A percentile compares a stretch with the other conserved stretches of the same genome.
phyloP scores from a whole-genome alignment of 768 basidiomycete genomes.

The Wakefieldia striispora region DNA sequence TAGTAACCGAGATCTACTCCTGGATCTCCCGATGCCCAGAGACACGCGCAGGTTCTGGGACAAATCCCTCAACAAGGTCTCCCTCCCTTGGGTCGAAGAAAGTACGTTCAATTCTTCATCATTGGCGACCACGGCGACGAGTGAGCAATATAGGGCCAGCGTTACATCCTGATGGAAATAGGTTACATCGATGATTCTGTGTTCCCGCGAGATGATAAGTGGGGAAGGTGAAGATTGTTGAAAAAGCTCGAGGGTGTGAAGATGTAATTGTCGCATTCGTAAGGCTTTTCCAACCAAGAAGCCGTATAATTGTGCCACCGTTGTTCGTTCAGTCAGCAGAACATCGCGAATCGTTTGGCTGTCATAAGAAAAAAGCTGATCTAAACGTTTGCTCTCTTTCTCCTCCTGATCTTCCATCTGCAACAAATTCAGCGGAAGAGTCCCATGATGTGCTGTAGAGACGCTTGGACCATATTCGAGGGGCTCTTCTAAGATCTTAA shows the following conservation, averaged over 20 bases:
- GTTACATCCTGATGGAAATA: constrained; percentile 66
- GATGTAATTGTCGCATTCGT: constrained; percentile 63
- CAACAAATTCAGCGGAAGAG: constrained; percentile 43
- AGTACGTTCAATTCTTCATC: constrained; percentile 60
- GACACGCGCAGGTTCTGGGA: constrained; percentile 47
- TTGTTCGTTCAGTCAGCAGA: constrained; percentile 66
- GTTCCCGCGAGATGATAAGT: constrained; percentile 49
- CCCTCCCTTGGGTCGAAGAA: constrained; percentile 43
- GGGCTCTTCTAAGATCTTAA: constrained; percentile 52
- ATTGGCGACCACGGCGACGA: constrained; percentile 56
- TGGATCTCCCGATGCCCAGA: constrained; percentile 58
- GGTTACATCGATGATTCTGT: constrained; percentile 57
- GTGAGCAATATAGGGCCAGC: constrained; percentile 59
- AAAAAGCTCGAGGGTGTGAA: constrained; percentile 49
- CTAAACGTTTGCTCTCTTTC: constrained; percentile 43
- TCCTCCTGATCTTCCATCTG: constrained; percentile 45
- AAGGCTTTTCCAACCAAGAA: constrained; percentile 66
- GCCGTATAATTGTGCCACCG: constrained; percentile 73
- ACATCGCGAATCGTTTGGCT: constrained; percentile 56
- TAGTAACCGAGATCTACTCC: constrained; percentile 57
- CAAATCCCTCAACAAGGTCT: constrained; percentile 52
- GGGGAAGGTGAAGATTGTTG: constrained; percentile 37
- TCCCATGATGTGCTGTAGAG: constrained; percentile 27
- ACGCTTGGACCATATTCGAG: constrained; percentile 53
- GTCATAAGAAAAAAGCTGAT: constrained; percentile 54